Percentiles rank a stretch among this genome's conserved stretches.
Conservation (phyloP, 805 yeast species). For the Ogataea nonfermentans region DNA sequence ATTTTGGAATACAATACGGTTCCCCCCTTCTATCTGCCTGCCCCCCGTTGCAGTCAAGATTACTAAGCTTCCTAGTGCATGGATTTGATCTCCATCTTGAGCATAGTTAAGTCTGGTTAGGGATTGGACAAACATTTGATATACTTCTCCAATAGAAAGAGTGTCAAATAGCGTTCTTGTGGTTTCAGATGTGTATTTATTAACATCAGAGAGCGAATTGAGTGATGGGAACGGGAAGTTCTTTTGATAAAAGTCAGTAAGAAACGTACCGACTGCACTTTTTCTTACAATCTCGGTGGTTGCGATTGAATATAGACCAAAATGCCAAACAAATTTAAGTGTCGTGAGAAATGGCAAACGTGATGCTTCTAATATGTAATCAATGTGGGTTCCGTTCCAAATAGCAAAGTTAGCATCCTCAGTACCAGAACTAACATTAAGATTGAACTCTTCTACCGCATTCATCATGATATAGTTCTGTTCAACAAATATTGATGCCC, state of each 20-base stretch:
- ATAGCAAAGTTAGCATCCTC: slow-evolving; percentile 28
- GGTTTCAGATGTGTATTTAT: slow-evolving; percentile 21
- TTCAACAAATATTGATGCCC: slow-evolving; percentile 44
- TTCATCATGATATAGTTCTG: slow-evolving; percentile 38
- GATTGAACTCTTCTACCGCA: slow-evolving; percentile 38
- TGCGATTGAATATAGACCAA: slow-evolving; percentile 32
- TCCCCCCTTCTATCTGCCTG: slow-evolving; percentile 42
- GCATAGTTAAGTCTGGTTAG: slow-evolving; percentile 46
- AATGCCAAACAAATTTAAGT: slow-evolving; percentile 29
- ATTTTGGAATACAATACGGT: slow-evolving; percentile 41
- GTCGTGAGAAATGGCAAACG: slow-evolving; percentile 6
- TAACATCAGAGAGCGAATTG: slow-evolving; percentile 21
- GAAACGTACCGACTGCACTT: slow-evolving; percentile 30
- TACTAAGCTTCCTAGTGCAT: slow-evolving; percentile 42
- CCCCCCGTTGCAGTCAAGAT: slow-evolving; percentile 39
- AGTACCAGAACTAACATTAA: slow-evolving; percentile 21
- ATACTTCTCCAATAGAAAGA: slow-evolving; percentile 28
- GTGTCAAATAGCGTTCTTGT: slow-evolving; percentile 29
- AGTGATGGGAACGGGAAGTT: slow-evolving; percentile 39
- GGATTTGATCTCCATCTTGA: slow-evolving; percentile 40
- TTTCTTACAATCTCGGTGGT: slow-evolving; percentile 15
- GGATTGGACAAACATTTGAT: slow-evolving; percentile 36
- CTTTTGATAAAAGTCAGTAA: slow-evolving; percentile 30
- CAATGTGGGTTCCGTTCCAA: slow-evolving; percentile 38
- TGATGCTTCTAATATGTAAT: slow-evolving; percentile 13